These are phyloP conservation scores for Suillus sp. DNA, from an alignment of 768 basidiomycete genomes.

Conservation along the genomic window DNA sequence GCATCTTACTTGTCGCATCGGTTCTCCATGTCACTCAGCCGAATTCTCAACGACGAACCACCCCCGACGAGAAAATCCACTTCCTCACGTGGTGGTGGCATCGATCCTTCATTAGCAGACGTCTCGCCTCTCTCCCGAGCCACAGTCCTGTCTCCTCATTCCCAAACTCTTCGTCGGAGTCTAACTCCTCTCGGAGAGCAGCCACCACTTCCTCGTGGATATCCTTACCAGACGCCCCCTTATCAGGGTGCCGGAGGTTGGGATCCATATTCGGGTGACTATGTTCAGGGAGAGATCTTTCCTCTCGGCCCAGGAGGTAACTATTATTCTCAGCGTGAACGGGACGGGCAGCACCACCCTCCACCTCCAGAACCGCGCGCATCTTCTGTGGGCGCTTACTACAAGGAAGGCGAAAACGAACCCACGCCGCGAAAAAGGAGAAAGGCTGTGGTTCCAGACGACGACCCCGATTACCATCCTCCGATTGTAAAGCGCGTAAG, in stretches of 20 bases:
- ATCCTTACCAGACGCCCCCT: conserved; percentile 39
- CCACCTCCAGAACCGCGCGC: conserved; percentile 25
- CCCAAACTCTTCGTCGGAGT: conserved; percentile 30
- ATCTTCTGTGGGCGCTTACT: conserved; percentile 26
- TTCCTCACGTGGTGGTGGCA: conserved; percentile 22
- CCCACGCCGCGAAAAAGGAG: conserved; percentile 52
- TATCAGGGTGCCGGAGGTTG: conserved; percentile 44
- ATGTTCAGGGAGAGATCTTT: conserved; percentile 40
- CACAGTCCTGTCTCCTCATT: conserved; percentile 20
- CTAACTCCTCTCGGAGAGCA: conserved; percentile 32
- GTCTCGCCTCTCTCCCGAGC: conserved; percentile 26
- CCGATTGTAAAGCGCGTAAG: conserved; percentile 56
- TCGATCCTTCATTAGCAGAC: conserved; percentile 25
- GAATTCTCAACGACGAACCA: conserved; percentile 79
- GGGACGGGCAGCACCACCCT: conserved; percentile 13
- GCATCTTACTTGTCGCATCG: conserved; percentile 8
- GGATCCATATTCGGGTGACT: conserved; percentile 41
- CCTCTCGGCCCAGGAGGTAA: conserved; percentile 41
- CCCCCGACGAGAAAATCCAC: conserved; percentile 38
- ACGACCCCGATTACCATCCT: conserved; percentile 60
- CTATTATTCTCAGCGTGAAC: conserved; percentile 36
- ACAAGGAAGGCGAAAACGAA: conserved; percentile 35
- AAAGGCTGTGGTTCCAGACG: conserved; percentile 39
- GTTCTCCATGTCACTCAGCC: conserved; percentile 68
- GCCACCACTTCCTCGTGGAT: conserved; percentile 35